Percentiles rank a stretch among this genome's conserved stretches.
These are phyloP conservation scores for Auricularia auricula-judae DNA, from an alignment of 768 basidiomycete genomes.

Conservation along the genomic window DNA sequence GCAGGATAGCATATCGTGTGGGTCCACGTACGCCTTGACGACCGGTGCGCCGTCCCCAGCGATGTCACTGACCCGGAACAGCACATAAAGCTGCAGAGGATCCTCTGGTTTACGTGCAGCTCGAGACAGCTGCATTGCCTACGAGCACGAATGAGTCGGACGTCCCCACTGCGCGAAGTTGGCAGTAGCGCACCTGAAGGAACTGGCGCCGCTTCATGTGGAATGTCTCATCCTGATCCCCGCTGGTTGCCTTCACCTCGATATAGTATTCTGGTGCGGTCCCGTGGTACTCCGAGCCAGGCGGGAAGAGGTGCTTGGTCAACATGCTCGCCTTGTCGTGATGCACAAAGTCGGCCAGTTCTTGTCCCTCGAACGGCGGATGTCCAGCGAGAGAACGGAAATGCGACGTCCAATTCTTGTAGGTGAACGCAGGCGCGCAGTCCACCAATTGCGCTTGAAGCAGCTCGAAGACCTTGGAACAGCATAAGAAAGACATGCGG, in stretches of 20 bases:
- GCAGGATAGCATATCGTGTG: neutral
- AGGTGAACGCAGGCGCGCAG: conserved; percentile 7
- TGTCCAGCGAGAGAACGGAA: conserved; percentile 7
- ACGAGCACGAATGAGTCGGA: no score
- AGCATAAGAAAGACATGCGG: neutral
- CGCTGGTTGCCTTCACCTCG: conserved; percentile 18
- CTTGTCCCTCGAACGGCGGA: neutral
- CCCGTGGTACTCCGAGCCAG: conserved; percentile 9
- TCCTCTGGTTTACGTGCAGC: neutral
- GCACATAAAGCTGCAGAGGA: neutral
- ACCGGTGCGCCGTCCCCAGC: neutral
- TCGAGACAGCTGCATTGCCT: neutral
- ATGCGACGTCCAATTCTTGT: conserved; percentile 19
- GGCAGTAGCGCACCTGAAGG: conserved; percentile 7
- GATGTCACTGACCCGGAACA: neutral
- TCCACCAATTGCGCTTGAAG: conserved; percentile 4
- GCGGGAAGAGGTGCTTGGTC: conserved; percentile 10
- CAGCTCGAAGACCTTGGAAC: conserved; percentile 13
- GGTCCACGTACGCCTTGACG: neutral
- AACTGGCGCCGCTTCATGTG: conserved; percentile 16
- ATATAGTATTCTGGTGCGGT: conserved; percentile 18
- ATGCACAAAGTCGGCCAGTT: conserved; percentile 16
- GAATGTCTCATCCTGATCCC: conserved; percentile 12
- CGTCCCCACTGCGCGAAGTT: no score
- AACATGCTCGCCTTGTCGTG: conserved; percentile 12